Evolutionary conservation across 1,284 basidiomycete species (phyloP).

Genomic region (Ustilago curta): DNA sequence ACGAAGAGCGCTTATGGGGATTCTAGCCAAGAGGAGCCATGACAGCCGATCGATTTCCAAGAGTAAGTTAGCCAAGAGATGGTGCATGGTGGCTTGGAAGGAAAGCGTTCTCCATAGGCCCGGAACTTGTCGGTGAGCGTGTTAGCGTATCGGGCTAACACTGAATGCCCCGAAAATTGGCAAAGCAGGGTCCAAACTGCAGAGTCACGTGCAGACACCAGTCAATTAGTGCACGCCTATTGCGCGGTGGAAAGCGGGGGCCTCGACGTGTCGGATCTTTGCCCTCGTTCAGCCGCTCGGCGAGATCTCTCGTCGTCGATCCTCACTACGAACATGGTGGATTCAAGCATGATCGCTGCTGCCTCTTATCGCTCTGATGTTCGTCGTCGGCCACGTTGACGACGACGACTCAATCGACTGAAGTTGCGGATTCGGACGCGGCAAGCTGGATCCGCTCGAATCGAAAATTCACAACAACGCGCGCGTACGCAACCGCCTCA

Average conservation of each 20-base stretch:
- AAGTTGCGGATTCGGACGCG: background rate
- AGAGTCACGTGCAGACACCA: conserved; percentile 47
- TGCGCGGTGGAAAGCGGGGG: background rate
- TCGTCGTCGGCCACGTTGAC: background rate
- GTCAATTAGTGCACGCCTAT: conserved; percentile 47
- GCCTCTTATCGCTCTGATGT: background rate
- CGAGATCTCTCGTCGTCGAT: background rate
- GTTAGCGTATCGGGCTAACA: background rate
- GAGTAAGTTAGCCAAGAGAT: conserved; percentile 1
- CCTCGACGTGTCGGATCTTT: background rate
- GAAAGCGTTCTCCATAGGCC: background rate
- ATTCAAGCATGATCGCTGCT: background rate
- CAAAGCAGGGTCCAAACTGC: conserved; percentile 38
- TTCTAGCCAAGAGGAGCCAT: conserved; percentile 2
- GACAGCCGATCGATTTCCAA: background rate
- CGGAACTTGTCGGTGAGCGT: too few species aligned
- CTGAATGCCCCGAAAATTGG: background rate
- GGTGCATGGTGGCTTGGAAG: background rate
- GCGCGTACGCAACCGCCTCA: conserved; percentile 4
- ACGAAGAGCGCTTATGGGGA: background rate
- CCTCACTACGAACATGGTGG: background rate
- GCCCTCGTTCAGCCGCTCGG: background rate
- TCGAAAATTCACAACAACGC: conserved; percentile 17
- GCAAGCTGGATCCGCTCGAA: conserved; percentile 20
- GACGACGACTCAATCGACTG: background rate